These are phyloP conservation scores for Chalciporus sp. DNA, from an alignment of 1,284 basidiomycete genomes.

Conservation along the genomic window DNA sequence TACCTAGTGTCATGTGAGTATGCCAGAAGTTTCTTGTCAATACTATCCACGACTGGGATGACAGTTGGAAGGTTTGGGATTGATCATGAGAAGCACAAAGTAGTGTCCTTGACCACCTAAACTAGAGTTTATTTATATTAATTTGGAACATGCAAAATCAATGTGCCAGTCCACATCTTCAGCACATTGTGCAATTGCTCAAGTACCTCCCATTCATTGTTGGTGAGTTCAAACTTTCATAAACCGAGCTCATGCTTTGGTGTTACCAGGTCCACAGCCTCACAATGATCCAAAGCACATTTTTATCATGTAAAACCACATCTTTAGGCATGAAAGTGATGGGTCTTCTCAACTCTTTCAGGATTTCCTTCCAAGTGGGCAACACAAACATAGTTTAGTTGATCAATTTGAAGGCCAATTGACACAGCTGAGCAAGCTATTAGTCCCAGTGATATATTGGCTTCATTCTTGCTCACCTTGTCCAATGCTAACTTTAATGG, in stretches of 20 bases:
- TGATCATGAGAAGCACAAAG: slow-evolving; percentile 24
- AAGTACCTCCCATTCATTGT: slow-evolving; percentile 20
- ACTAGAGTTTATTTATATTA: neutral
- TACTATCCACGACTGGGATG: slow-evolving; percentile 34
- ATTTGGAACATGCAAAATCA: neutral
- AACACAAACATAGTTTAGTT: no score
- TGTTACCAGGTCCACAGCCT: slow-evolving; percentile 8
- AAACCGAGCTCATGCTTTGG: slow-evolving; percentile 6
- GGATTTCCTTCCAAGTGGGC: no score
- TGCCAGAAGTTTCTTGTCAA: slow-evolving; percentile 16
- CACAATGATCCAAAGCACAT: slow-evolving; percentile 14
- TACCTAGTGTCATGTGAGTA: neutral
- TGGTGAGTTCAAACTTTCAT: slow-evolving; percentile 11
- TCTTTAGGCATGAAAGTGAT: slow-evolving; percentile 15
- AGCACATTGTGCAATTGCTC: slow-evolving; percentile 13
- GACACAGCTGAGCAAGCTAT: no score
- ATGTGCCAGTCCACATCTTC: slow-evolving; percentile 8
- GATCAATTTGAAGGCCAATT: no score
- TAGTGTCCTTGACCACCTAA: slow-evolving; percentile 26
- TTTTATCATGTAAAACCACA: slow-evolving; percentile 17
- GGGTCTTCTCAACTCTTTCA: no score
- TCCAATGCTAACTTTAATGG: no score
- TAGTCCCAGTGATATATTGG: no score
- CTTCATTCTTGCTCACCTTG: no score
- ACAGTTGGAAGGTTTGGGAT: slow-evolving; percentile 26